Percentiles rank a stretch among this genome's conserved stretches.
phyloP scores from a whole-genome alignment of 192 early-diverging fungal species.

The Umbelopsis vinacea region DNA sequence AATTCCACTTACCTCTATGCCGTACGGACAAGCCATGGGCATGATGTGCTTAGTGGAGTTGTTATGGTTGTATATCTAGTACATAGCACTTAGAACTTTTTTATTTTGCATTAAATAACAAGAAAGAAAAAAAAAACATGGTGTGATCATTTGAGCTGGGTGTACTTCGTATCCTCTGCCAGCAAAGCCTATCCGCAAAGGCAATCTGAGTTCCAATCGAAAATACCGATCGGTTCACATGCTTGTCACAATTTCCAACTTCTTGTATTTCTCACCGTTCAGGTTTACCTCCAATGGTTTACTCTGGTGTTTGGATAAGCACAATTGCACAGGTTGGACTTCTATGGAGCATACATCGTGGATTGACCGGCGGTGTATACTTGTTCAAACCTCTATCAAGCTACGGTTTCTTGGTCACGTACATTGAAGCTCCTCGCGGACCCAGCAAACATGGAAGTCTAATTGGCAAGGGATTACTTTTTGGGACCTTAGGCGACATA shows the following conservation, averaged over 20 bases:
- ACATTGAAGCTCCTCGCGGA: constrained; percentile 7
- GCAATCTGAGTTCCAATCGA: constrained; percentile 5
- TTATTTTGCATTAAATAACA: not conserved
- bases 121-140: not conserved
- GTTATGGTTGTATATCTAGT: constrained; percentile 2
- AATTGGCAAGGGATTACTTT: constrained; percentile 12
- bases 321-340: constrained; percentile 21
- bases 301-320: constrained; percentile 10
- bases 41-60: constrained; percentile 30
- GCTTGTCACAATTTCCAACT: not conserved
- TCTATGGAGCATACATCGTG: constrained; percentile 5
- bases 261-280: not conserved
- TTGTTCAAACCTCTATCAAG: constrained; percentile 16
- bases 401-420: constrained; percentile 15
- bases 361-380: not conserved
- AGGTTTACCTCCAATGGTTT: constrained; percentile 9
- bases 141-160: too few relatives aligned
- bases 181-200: not conserved
- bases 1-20: constrained; percentile 27
- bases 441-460: constrained; percentile 12
- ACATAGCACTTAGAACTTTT: not conserved
- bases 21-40: constrained; percentile 31
- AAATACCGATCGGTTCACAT: not conserved
- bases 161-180: too few relatives aligned
- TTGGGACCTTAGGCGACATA: constrained; percentile 1